These are phyloP conservation scores for Boletus eberwhitei DNA, from an alignment of 768 basidiomycete genomes.

Conservation along the genomic window DNA sequence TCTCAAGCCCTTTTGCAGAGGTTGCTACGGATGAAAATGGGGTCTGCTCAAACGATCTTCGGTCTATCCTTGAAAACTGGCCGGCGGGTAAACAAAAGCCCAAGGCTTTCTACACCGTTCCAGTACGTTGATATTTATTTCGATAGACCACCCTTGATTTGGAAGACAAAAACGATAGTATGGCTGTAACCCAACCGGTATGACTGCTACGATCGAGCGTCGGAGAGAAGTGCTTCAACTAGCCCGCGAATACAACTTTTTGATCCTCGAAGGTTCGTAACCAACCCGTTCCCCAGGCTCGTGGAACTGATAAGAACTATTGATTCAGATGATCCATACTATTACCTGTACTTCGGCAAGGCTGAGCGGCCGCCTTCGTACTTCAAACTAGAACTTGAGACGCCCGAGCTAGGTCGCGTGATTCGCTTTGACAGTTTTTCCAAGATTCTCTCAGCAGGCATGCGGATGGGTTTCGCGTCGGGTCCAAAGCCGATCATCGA, in stretches of 20 bases:
- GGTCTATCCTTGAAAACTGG: slow-evolving; percentile 70
- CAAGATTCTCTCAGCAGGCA: slow-evolving; percentile 74
- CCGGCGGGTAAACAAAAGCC: slow-evolving; percentile 67
- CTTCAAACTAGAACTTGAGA: slow-evolving; percentile 72
- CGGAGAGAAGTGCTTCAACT: slow-evolving; percentile 69
- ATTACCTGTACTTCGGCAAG: slow-evolving; percentile 71
- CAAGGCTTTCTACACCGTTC: slow-evolving; percentile 78
- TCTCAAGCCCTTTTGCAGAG: slow-evolving; percentile 45
- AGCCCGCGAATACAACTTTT: slow-evolving; percentile 66
- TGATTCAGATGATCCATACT: slow-evolving; percentile 72
- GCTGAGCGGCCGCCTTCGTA: slow-evolving; percentile 68
- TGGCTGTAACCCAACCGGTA: slow-evolving; percentile 86
- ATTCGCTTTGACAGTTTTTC: slow-evolving; percentile 88
- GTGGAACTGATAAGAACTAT: neutral
- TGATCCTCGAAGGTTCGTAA: slow-evolving; percentile 77
- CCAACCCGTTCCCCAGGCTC: neutral
- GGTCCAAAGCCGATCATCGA: slow-evolving; percentile 67
- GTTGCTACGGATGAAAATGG: slow-evolving; percentile 75
- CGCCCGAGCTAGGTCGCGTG: slow-evolving; percentile 70
- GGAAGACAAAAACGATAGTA: slow-evolving; percentile 41
- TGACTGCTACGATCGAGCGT: slow-evolving; percentile 67
- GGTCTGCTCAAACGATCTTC: slow-evolving; percentile 56
- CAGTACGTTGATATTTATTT: slow-evolving; percentile 39
- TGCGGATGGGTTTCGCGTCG: slow-evolving; percentile 78
- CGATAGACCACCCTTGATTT: slow-evolving; percentile 3